phyloP scores from a whole-genome alignment of 2,329 filamentous ascomycete species.

The Cladosporium phlei region DNA sequence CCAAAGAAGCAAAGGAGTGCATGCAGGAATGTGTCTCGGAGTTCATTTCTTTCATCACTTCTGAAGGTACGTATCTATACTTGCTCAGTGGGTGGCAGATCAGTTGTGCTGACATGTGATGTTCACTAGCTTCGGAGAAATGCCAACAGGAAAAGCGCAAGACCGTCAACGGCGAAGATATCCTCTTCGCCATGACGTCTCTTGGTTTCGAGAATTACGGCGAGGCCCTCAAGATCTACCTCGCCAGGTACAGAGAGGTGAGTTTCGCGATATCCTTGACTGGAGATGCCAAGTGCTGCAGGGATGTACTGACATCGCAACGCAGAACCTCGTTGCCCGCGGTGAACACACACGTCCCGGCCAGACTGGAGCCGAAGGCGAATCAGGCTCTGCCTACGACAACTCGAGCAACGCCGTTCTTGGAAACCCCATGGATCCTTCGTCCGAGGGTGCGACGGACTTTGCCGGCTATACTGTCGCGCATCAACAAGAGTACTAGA shows the following conservation, averaged over 20 bases:
- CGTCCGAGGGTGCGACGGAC: slow-evolving; percentile 38
- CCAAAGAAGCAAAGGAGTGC: slow-evolving; percentile 96
- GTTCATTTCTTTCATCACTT: slow-evolving; percentile 99
- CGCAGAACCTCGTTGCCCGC: slow-evolving; percentile 75
- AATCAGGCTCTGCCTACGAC: slow-evolving; percentile 26
- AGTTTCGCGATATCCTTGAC: slow-evolving; percentile 34
- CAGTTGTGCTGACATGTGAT: slow-evolving; percentile 14
- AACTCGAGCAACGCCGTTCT: slow-evolving; percentile 40
- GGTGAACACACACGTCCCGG: slow-evolving; percentile 58
- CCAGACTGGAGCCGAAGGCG: slow-evolving; percentile 28
- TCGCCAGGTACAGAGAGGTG: slow-evolving; percentile 97
- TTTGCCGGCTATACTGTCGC: slow-evolving; percentile 22
- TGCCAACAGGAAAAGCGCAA: slow-evolving; percentile 99
- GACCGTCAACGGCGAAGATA: slow-evolving; percentile 98
- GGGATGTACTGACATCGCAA: background rate
- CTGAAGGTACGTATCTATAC: slow-evolving; percentile 68
- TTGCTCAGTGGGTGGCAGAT: slow-evolving; percentile 2
- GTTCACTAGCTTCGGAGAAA: slow-evolving; percentile 88
- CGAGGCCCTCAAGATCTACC: slow-evolving; percentile 95
- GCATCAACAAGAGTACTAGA: slow-evolving; percentile 11
- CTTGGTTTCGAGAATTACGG: slow-evolving; percentile 98
- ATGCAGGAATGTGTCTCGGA: slow-evolving; percentile 99
- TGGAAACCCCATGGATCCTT: slow-evolving; percentile 40
- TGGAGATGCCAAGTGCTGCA: background rate
- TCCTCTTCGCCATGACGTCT: slow-evolving; percentile 97